These are phyloP conservation scores for Lunularia cruciata DNA, from an alignment of 225 moss, liverwort and hornwort species.

Conservation along the genomic window DNA sequence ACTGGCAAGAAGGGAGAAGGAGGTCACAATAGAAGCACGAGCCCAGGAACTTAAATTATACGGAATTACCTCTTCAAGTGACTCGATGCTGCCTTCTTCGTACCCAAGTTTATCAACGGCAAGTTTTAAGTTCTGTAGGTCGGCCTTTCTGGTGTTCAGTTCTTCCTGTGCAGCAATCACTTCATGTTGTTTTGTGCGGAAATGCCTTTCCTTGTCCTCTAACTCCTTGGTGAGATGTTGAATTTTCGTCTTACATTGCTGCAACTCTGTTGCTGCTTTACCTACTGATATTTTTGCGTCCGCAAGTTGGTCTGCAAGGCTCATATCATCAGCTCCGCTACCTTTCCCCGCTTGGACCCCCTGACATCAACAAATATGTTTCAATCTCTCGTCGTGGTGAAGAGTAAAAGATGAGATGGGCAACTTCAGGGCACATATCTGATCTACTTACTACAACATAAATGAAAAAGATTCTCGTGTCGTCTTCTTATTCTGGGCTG, in stretches of 20 bases:
- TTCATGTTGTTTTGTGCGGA: conserved; percentile 81
- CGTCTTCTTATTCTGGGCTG: too few species aligned
- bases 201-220: conserved; percentile 64
- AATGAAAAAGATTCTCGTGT: too few species aligned
- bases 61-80: conserved; percentile 62
- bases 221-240: conserved; percentile 82
- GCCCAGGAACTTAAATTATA: too few species aligned
- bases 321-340: conserved; percentile 85
- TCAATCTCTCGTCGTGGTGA: too few species aligned
- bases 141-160: conserved; percentile 64
- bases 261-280: conserved; percentile 63
- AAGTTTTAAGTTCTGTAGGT: conserved; percentile 64
- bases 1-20: too few species aligned
- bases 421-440: too few species aligned
- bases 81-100: conserved; percentile 70
- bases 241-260: conserved; percentile 81
- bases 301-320: conserved; percentile 85
- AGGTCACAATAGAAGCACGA: too few species aligned
- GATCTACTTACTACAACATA: too few species aligned
- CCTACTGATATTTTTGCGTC: conserved; percentile 84
- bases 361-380: conserved; percentile 39
- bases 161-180: conserved; percentile 71
- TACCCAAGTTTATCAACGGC: conserved; percentile 61
- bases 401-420: too few species aligned
- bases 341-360: conserved; percentile 95